Conservation (phyloP, 2,329 filamentous ascomycete genomes). For the Helicocarpus griseus region DNA sequence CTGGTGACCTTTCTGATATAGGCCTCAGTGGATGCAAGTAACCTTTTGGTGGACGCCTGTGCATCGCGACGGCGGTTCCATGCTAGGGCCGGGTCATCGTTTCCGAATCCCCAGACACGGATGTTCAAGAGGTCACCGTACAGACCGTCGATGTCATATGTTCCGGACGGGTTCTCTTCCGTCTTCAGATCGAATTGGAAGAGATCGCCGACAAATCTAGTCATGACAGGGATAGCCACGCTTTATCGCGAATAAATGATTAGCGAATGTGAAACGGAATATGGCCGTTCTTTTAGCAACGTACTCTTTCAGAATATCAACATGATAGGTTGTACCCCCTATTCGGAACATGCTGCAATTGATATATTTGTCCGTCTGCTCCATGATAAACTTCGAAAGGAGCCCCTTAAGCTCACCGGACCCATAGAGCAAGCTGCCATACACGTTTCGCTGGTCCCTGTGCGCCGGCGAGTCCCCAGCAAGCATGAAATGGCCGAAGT, state of each 20-base stretch:
- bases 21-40: slow-evolving; percentile 30
- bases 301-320: slow-evolving; percentile 13
- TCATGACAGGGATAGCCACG: slow-evolving; percentile 16
- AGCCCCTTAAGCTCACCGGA: slow-evolving; percentile 5
- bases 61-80: slow-evolving; percentile 39
- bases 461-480: slow-evolving; percentile 10
- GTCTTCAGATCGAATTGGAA: slow-evolving; percentile 15
- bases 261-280: neutral
- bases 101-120: slow-evolving; percentile 38
- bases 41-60: slow-evolving; percentile 26
- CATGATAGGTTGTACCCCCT: slow-evolving; percentile 7
- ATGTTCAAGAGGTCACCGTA: slow-evolving; percentile 38
- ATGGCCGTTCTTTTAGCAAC: neutral
- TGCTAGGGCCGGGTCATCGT: slow-evolving; percentile 37
- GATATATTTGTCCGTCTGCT: slow-evolving; percentile 6
- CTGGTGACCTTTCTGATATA: slow-evolving; percentile 29
- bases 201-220: slow-evolving; percentile 16
- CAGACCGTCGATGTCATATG: slow-evolving; percentile 44
- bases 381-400: slow-evolving; percentile 2
- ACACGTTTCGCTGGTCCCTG: slow-evolving; percentile 9
- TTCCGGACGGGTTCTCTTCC: slow-evolving; percentile 15
- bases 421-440: slow-evolving; percentile 5
- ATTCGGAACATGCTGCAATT: slow-evolving; percentile 5
- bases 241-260: neutral
- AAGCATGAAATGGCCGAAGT: slow-evolving; percentile 13